Evolutionary conservation across 2,329 filamentous ascomycete species (phyloP).

Genomic region (Myriosclerotinia curreyana): DNA sequence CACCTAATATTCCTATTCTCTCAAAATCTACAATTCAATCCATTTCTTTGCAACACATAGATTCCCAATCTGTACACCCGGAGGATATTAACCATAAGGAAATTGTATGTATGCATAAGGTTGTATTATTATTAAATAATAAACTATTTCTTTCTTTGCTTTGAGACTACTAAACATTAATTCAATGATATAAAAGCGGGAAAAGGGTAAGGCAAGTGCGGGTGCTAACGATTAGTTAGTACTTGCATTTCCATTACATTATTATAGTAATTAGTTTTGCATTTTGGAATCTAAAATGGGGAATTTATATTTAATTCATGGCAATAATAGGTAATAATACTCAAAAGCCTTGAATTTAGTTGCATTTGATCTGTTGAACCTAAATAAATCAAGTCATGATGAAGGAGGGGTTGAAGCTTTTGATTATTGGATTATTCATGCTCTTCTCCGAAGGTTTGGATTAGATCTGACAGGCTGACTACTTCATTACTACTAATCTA

Average conservation of each 20-base stretch:
- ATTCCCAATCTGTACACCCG: conserved; percentile 10
- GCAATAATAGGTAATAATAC: not conserved
- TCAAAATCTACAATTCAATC: not conserved
- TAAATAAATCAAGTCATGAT: not conserved
- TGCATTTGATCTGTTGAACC: conserved; percentile 13
- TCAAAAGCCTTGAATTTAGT: conserved; percentile 8
- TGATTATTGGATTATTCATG: conserved; percentile 20
- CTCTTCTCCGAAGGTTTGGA: conserved; percentile 1
- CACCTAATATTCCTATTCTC: not conserved
- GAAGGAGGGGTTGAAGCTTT: conserved; percentile 16
- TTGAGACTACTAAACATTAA: not conserved
- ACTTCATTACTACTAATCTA: conserved; percentile 2
- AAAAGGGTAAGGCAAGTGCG: conserved; percentile 36
- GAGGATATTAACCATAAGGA: conserved; percentile 18
- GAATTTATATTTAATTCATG: not conserved
- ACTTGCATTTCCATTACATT: conserved; percentile 20
- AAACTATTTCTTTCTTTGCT: not conserved
- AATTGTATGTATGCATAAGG: conserved; percentile 9
- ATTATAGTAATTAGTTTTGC: conserved; percentile 4
- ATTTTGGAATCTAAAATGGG: not conserved
- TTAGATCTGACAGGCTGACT: conserved; percentile 14
- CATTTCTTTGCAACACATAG: conserved; percentile 5
- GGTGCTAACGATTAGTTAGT: conserved; percentile 32
- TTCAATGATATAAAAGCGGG: conserved; percentile 20
- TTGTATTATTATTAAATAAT: no score